These are phyloP conservation scores for Pestalotiopsis sp. DNA, from an alignment of 2,329 filamentous ascomycete genomes.

Conservation along the genomic window DNA sequence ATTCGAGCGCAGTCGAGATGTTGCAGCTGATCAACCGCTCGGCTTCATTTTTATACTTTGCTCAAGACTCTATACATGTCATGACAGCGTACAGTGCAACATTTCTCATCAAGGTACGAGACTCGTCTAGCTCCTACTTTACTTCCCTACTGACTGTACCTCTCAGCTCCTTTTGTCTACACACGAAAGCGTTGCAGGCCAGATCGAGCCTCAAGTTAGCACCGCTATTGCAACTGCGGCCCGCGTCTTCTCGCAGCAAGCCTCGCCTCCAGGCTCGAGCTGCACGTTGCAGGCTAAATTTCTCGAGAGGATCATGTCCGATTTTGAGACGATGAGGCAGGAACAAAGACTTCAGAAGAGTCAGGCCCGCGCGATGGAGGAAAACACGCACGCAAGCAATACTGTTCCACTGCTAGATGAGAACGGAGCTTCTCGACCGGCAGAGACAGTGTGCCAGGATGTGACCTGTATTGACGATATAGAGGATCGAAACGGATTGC, in stretches of 20 bases:
- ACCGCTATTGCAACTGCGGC: not conserved
- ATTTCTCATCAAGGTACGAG: slow-evolving; percentile 37
- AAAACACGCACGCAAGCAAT: not conserved
- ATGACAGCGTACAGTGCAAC: slow-evolving; percentile 44
- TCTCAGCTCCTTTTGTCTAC: slow-evolving; percentile 6
- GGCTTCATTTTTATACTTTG: slow-evolving; percentile 37
- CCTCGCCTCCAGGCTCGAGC: slow-evolving; percentile 2
- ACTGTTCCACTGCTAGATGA: not conserved
- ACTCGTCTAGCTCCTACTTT: too few relatives aligned
- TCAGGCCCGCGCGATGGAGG: not conserved
- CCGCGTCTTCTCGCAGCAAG: not conserved
- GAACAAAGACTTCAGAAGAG: not conserved
- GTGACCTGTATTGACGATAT: not conserved
- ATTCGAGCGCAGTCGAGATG: slow-evolving; percentile 35
- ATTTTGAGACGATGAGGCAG: not conserved
- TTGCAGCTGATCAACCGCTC: slow-evolving; percentile 32
- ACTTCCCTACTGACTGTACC: not conserved
- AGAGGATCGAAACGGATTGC: not conserved
- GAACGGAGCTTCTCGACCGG: not conserved
- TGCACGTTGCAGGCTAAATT: slow-evolving; percentile 7
- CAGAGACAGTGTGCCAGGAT: not conserved
- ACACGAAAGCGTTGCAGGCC: not conserved
- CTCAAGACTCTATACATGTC: slow-evolving; percentile 43
- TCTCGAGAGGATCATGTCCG: slow-evolving; percentile 1
- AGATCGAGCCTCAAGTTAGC: not conserved